phyloP scores from a whole-genome alignment of 768 basidiomycete genomes.

The Butyriboletus loyo region DNA sequence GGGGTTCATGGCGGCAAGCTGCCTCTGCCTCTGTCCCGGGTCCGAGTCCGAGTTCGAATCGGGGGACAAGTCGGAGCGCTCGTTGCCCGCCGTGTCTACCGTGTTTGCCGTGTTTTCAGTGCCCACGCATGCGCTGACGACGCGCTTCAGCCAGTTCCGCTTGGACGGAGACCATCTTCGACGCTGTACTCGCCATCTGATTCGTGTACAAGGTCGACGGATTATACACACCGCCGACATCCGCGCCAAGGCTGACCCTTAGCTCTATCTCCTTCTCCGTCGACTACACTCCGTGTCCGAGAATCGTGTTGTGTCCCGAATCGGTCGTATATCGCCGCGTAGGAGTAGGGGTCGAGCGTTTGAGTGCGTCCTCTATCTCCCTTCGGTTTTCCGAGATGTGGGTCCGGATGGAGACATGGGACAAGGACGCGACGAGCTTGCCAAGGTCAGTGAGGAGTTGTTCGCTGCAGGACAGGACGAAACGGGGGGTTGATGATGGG shows the following conservation, averaged over 20 bases:
- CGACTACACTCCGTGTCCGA: constrained; percentile 84
- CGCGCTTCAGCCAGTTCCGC: too few species aligned
- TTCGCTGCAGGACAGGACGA: constrained; percentile 81
- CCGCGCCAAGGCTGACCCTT: constrained; percentile 90
- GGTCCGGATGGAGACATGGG: too few species aligned
- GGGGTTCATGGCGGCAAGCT: not conserved
- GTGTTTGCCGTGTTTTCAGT: not conserved
- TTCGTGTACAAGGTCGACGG: constrained; percentile 66
- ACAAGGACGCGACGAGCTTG: too few species aligned
- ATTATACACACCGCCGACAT: constrained; percentile 87
- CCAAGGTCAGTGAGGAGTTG: constrained; percentile 61
- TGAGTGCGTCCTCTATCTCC: constrained; percentile 63
- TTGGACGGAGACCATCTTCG: too few species aligned
- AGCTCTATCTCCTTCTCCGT: constrained; percentile 66
- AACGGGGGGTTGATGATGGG: constrained; percentile 91
- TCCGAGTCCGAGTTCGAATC: not conserved
- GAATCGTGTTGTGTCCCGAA: constrained; percentile 72
- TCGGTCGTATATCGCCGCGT: too few species aligned
- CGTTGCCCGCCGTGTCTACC: too few species aligned
- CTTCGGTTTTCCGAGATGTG: too few species aligned
- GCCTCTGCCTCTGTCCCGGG: not conserved
- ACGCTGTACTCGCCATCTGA: constrained; percentile 71
- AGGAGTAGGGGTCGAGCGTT: constrained; percentile 62
- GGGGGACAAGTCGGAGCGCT: not conserved
- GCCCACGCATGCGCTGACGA: not conserved